Evolutionary conservation across 371 early-diverging fungal genomes (phyloP).

Genomic region (Capillidium rhysosporum): DNA sequence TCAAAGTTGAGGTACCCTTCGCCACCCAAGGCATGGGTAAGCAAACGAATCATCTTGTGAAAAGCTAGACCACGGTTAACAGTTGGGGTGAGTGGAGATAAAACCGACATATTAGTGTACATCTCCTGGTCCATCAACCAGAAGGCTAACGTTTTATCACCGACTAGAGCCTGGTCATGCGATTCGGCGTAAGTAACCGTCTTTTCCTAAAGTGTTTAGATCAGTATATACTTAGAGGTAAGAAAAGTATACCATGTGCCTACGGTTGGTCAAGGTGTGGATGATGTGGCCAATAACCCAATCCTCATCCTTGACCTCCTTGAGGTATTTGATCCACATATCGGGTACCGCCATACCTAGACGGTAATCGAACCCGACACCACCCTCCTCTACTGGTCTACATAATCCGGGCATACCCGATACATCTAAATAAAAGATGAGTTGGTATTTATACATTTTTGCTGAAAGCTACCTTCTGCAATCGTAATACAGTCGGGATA

Average conservation of each 20-base stretch:
- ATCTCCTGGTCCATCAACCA: slow-evolving; percentile 98
- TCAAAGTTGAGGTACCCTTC: slow-evolving; percentile 92
- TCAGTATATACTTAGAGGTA: too few species aligned
- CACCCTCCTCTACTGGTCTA: slow-evolving; percentile 74
- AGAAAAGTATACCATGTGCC: slow-evolving; percentile 17
- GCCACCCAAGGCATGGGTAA: slow-evolving; percentile 79
- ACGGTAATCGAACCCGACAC: slow-evolving; percentile 93
- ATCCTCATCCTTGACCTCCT: slow-evolving; percentile 77
- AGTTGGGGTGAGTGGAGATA: slow-evolving; percentile 57
- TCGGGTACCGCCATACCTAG: slow-evolving; percentile 94
- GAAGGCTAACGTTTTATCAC: slow-evolving; percentile 93
- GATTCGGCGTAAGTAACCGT: slow-evolving; percentile 86
- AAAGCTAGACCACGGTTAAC: slow-evolving; percentile 86
- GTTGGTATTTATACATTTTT: slow-evolving; percentile 17
- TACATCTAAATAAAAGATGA: slow-evolving; percentile 36
- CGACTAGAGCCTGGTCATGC: slow-evolving; percentile 94
- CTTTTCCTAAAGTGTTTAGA: slow-evolving; percentile 38
- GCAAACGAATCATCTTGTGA: slow-evolving; percentile 86
- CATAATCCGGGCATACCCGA: slow-evolving; percentile 97
- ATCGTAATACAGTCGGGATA: slow-evolving; percentile 68
- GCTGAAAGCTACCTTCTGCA: slow-evolving; percentile 38
- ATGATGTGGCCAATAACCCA: slow-evolving; percentile 80
- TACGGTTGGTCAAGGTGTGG: slow-evolving; percentile 77
- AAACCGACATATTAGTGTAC: slow-evolving; percentile 83
- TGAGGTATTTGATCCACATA: slow-evolving; percentile 95